Percentiles rank a stretch among this genome's conserved stretches.
phyloP scores from a whole-genome alignment of 148 eudicot species.

The Dianthus caryophyllus region DNA sequence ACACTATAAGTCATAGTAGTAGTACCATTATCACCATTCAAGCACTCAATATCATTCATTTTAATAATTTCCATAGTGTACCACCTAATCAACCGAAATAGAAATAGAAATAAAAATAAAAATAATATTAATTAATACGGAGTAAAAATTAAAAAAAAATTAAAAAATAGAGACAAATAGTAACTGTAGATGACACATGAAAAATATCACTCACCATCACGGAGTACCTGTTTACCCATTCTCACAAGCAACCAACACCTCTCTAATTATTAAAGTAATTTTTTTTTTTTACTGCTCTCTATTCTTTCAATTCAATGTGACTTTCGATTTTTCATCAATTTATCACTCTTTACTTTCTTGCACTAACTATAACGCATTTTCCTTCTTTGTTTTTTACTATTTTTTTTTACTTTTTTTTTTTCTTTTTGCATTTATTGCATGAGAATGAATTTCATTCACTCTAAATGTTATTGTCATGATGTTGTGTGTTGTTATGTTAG shows the following conservation, averaged over 20 bases:
- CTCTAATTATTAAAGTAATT: too few species aligned
- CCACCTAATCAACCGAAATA: neutral
- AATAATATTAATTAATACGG: too few species aligned
- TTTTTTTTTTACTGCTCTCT: neutral
- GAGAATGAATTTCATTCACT: neutral
- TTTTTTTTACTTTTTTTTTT: slow-evolving; percentile 5
- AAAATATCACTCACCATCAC: slow-evolving; percentile 10
- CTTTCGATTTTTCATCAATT: slow-evolving; percentile 14
- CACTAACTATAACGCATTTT: slow-evolving; percentile 3
- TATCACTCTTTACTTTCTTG: slow-evolving; percentile 9
- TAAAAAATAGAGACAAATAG: slow-evolving; percentile 20
- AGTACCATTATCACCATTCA: too few species aligned
- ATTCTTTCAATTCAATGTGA: neutral
- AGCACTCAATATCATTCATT: slow-evolving; percentile 1
- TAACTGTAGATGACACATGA: slow-evolving; percentile 25
- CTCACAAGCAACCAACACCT: slow-evolving; percentile 28
- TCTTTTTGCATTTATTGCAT: slow-evolving; percentile 7
- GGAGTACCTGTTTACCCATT: slow-evolving; percentile 15
- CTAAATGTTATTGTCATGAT: neutral
- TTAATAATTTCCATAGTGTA: neutral
- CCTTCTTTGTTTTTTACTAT: slow-evolving; percentile 8
- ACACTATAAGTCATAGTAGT: too few species aligned
- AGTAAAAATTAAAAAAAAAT: neutral
- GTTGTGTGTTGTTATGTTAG: too few species aligned
- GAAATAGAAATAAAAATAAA: too few species aligned